phyloP scores from a whole-genome alignment of 2,329 filamentous ascomycete species.

The Teratosphaeria gauchensis region DNA sequence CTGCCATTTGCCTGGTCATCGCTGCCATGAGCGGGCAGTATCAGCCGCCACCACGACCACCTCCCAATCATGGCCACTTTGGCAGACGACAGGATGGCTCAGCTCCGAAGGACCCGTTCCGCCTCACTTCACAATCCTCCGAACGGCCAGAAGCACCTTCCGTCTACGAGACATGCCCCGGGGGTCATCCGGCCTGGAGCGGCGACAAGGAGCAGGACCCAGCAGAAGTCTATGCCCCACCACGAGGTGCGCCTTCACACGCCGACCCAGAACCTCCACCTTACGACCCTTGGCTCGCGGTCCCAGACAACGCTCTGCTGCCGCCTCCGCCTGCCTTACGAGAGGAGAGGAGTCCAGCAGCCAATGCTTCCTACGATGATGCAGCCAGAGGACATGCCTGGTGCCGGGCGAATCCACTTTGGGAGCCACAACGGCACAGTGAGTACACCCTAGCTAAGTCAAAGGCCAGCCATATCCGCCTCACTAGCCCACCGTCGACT shows the following conservation, averaged over 20 bases:
- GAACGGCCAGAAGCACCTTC: not conserved
- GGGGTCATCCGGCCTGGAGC: not conserved
- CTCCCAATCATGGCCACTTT: not conserved
- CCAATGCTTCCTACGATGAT: constrained; percentile 58
- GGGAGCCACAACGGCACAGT: constrained; percentile 35
- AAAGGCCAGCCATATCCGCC: constrained; percentile 42
- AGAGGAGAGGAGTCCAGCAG: constrained; percentile 55
- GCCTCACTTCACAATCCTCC: not conserved
- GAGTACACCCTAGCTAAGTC: constrained; percentile 34
- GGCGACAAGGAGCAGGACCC: not conserved
- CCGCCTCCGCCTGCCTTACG: constrained; percentile 62
- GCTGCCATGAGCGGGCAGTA: not conserved
- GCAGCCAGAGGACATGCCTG: constrained; percentile 57
- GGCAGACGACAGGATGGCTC: not conserved
- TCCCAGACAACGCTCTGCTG: constrained; percentile 63
- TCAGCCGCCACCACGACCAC: not conserved
- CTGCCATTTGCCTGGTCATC: not conserved
- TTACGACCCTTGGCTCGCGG: constrained; percentile 63
- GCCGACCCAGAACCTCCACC: constrained; percentile 39
- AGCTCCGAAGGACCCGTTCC: no score
- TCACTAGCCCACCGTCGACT: constrained; percentile 35
- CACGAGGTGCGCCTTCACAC: constrained; percentile 20
- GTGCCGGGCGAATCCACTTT: constrained; percentile 53
- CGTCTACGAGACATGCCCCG: not conserved
- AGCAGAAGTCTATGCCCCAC: constrained; percentile 16